phyloP scores from a whole-genome alignment of 1,284 basidiomycete species.

The Anthracocystis setariae region DNA sequence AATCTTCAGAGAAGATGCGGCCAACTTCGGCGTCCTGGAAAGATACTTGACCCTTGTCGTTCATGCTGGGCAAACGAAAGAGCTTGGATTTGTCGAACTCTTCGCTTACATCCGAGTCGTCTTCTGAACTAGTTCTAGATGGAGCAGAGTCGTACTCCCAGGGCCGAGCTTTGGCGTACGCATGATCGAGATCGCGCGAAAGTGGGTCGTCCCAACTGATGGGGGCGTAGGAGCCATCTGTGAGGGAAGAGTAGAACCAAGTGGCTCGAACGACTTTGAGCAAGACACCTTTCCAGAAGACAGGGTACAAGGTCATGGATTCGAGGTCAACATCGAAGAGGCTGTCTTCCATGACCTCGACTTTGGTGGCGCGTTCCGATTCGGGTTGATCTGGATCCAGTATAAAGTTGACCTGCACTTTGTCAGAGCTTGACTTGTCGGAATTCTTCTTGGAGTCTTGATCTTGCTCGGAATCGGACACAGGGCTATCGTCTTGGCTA shows the following conservation, averaged over 20 bases:
- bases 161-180: constrained; percentile 66
- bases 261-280: constrained; percentile 65
- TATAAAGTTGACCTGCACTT: constrained; percentile 47
- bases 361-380: constrained; percentile 36
- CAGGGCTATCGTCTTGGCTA: background rate
- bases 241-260: constrained; percentile 68
- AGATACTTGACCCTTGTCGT: constrained; percentile 59
- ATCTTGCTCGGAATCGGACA: background rate
- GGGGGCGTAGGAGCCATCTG: constrained; percentile 53
- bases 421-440: constrained; percentile 19
- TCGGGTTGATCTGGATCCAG: constrained; percentile 62
- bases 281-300: constrained; percentile 67
- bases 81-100: constrained; percentile 50
- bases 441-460: constrained; percentile 5
- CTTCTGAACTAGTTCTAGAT: constrained; percentile 22
- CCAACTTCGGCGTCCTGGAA: constrained; percentile 64
- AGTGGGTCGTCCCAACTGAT: constrained; percentile 64
- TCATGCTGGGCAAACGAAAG: constrained; percentile 55
- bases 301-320: constrained; percentile 66
- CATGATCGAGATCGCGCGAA: constrained; percentile 65
- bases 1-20: constrained; percentile 64
- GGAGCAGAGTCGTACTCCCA: constrained; percentile 41
- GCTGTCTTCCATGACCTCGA: constrained; percentile 64
- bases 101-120: constrained; percentile 23
- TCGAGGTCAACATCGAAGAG: constrained; percentile 65